phyloP scores from a whole-genome alignment of 1,139 yeast species.

The Zygoascus hellenicus region DNA sequence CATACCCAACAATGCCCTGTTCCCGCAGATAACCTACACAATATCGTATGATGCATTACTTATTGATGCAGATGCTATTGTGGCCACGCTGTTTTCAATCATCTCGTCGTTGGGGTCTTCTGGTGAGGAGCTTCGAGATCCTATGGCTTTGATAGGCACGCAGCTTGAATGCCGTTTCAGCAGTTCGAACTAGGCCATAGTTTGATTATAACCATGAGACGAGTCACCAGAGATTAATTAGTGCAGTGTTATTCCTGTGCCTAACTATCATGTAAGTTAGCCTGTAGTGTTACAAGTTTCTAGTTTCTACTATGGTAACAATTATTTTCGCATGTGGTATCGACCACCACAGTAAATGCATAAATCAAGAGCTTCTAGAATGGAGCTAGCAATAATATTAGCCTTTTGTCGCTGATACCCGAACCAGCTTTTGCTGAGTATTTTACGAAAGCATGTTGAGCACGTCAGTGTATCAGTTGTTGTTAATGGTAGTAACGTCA shows the following conservation, averaged over 20 bases:
- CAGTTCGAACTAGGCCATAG: no score
- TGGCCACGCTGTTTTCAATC: slow-evolving; percentile 15
- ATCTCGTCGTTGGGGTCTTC: no score
- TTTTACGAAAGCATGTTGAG: slow-evolving; percentile 21
- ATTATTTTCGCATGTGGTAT: slow-evolving; percentile 17
- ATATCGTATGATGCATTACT: slow-evolving; percentile 15
- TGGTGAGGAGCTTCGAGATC: no score
- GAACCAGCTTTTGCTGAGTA: slow-evolving; percentile 11
- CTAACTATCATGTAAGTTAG: no score
- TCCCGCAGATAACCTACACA: slow-evolving; percentile 10
- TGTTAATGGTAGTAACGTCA: slow-evolving; percentile 22
- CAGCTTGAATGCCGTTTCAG: no score
- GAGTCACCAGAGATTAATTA: no score
- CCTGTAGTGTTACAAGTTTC: neutral
- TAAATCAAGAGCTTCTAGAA: slow-evolving; percentile 19
- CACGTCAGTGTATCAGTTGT: slow-evolving; percentile 21
- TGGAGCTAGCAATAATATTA: slow-evolving; percentile 12
- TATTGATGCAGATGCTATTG: slow-evolving; percentile 17
- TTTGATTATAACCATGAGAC: no score
- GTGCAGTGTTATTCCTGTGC: no score
- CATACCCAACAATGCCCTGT: neutral
- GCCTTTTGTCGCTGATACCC: slow-evolving; percentile 8
- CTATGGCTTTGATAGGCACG: no score
- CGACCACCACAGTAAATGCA: slow-evolving; percentile 26
- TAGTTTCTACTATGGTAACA: neutral